Base-by-base conservation (phyloP, 1,284 basidiomycete species). In the Sanghuangporus sanghuang region DNA sequence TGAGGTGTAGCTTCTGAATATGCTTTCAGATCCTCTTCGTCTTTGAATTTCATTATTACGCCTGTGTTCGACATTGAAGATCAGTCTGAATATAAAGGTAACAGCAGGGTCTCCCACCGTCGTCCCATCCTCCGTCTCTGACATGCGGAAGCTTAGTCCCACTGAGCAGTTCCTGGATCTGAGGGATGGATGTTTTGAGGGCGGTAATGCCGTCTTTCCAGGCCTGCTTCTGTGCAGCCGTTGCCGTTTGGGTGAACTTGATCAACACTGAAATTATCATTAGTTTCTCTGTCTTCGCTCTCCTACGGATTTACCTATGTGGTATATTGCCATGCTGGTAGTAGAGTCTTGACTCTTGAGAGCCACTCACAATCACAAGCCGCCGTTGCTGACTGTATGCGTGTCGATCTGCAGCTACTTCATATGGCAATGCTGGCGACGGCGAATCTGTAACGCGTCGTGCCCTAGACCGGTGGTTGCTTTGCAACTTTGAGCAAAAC, bases 41-140 rank as follows among this genome's bases (percentile, higher is more conserved):
- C 56, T 27, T 66, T 63, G 58, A 66, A 66, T 42, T 46, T 66
- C 62, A 66, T 57, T 23, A 66, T 66, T 7, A 61, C 65, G 14
- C 65, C 65, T 66, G 39, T 18, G 18, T 32, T 46, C 32, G 21
- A 23, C 38, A 27, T 42, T 9, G 44, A n/a, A 42, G 49, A 36
- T 38, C 38, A 18, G 16, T 53, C 39, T 9, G 36, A 23, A 3
- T 12, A 27, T 40, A 2, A 21, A 48, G 36, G 11, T 32, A 23
- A 8, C 7, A 23, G 50, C 14, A 42, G 7, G 21, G 3, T 6
- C 21, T 44, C 56, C 38, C 7, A 66, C 65, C 65, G n/a, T 64
- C 58, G 23, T 66, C 62, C 65, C 65, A 66, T 38, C 65, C 65
- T 14, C 54, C 52, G 49, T 66, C 65, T 49, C 39, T 63, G 27